A percentile compares a stretch with the other conserved stretches of the same genome.
phyloP scores from a whole-genome alignment of 2,329 filamentous ascomycete species.

The Beauveria pseudobassiana region DNA sequence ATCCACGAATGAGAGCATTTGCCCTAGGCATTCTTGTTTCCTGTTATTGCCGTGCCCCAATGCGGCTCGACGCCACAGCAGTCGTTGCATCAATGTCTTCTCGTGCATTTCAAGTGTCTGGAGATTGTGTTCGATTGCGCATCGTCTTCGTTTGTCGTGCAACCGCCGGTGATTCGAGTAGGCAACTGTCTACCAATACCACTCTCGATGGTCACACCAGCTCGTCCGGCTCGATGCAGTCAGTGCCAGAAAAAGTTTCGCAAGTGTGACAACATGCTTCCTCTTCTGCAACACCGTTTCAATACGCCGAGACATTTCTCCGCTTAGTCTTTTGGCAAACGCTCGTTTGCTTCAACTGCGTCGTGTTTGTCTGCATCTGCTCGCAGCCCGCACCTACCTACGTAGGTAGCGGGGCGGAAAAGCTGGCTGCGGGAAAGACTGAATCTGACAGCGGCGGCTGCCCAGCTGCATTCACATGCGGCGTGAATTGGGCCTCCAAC shows the following conservation, averaged over 20 bases:
- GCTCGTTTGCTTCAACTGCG: neutral
- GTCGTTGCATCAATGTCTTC: neutral
- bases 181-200: neutral
- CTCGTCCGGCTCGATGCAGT: too few species aligned
- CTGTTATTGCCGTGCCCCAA: neutral
- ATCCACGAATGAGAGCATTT: neutral
- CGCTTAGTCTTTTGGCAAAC: neutral
- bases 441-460: neutral
- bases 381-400: neutral
- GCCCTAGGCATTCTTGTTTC: neutral
- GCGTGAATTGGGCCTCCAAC: neutral
- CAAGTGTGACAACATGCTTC: neutral
- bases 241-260: neutral
- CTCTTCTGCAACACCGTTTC: neutral
- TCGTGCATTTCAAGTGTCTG: neutral
- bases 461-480: neutral
- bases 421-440: neutral
- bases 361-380: neutral
- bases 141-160: neutral
- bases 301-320: neutral
- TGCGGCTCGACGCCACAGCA: neutral
- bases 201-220: too few species aligned
- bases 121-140: neutral
- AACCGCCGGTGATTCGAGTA: neutral
- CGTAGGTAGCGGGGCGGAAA: neutral